phyloP scores from a whole-genome alignment of 2,329 filamentous ascomycete genomes.

The Emmonsia crescens region DNA sequence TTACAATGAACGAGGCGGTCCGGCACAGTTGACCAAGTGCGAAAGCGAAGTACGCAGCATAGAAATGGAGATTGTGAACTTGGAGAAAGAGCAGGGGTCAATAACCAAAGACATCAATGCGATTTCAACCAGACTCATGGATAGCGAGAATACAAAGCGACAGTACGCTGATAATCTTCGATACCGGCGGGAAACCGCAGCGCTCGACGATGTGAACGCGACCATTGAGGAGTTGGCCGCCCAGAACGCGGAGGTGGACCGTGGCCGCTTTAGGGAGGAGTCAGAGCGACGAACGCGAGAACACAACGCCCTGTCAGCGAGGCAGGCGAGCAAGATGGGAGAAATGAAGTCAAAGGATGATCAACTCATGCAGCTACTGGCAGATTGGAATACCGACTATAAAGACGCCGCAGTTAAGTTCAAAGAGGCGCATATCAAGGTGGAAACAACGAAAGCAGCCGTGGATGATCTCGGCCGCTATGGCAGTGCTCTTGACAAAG shows the following conservation, averaged over 20 bases:
- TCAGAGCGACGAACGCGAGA: slow-evolving; percentile 56
- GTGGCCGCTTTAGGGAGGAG: slow-evolving; percentile 61
- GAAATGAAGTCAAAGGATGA: slow-evolving; percentile 75
- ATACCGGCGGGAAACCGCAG: slow-evolving; percentile 64
- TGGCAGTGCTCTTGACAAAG: slow-evolving; percentile 74
- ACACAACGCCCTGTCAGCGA: slow-evolving; percentile 58
- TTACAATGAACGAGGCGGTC: slow-evolving; percentile 67
- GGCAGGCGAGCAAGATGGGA: slow-evolving; percentile 64
- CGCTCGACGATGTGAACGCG: slow-evolving; percentile 53
- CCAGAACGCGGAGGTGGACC: slow-evolving; percentile 74
- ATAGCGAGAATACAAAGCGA: slow-evolving; percentile 71
- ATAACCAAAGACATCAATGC: slow-evolving; percentile 64
- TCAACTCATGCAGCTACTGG: slow-evolving; percentile 59
- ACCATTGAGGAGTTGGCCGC: slow-evolving; percentile 67
- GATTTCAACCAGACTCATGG: slow-evolving; percentile 64
- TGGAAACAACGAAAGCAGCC: slow-evolving; percentile 83
- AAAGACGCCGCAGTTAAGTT: slow-evolving; percentile 70
- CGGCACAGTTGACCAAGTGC: slow-evolving; percentile 57
- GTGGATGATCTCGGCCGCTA: slow-evolving; percentile 84
- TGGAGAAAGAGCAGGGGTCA: slow-evolving; percentile 57
- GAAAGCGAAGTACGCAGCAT: slow-evolving; percentile 58
- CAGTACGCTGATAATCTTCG: slow-evolving; percentile 82
- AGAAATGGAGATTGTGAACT: slow-evolving; percentile 52
- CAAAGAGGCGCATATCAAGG: slow-evolving; percentile 77
- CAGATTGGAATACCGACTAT: slow-evolving; percentile 79